Evolutionary conservation across 192 early-diverging fungal species (phyloP).

Genomic region (Geranomyces michiganensis): DNA sequence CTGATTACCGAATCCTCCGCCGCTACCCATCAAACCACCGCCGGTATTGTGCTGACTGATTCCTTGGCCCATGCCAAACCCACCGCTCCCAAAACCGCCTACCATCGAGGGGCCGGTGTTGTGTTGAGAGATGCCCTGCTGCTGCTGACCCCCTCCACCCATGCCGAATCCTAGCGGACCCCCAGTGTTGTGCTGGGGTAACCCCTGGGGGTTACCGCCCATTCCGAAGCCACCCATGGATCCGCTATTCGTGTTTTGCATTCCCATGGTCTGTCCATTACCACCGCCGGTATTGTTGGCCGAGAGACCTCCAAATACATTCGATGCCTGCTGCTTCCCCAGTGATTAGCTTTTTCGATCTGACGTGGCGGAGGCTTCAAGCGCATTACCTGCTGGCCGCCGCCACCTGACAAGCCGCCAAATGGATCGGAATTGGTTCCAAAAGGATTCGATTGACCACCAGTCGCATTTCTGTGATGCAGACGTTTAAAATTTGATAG

Average conservation of each 20-base stretch:
- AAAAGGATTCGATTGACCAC: constrained; percentile 8
- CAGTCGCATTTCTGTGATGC: too few relatives aligned
- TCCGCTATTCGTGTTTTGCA: not conserved
- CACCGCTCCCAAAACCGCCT: not conserved
- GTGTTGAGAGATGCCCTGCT: constrained; percentile 16
- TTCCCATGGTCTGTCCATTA: not conserved
- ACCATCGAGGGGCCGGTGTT: constrained; percentile 24
- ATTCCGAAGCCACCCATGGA: not conserved
- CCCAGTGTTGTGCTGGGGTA: constrained; percentile 19
- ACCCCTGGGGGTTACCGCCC: not conserved
- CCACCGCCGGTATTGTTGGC: not conserved
- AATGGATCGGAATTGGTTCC: not conserved
- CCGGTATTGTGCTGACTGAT: constrained; percentile 19
- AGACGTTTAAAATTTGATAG: too few relatives aligned
- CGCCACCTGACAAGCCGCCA: not conserved
- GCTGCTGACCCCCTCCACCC: not conserved
- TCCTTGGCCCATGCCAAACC: constrained; percentile 1
- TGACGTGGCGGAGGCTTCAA: not conserved
- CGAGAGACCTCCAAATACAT: not conserved
- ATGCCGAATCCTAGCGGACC: not conserved
- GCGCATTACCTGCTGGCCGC: not conserved
- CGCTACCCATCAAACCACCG: not conserved
- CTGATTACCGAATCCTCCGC: constrained; percentile 10
- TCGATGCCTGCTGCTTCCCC: not conserved
- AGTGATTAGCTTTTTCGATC: too few relatives aligned